A percentile compares a stretch with the other conserved stretches of the same genome.
phyloP scores from a whole-genome alignment of 345 rosid genomes.

The Euclidium syriacum region DNA sequence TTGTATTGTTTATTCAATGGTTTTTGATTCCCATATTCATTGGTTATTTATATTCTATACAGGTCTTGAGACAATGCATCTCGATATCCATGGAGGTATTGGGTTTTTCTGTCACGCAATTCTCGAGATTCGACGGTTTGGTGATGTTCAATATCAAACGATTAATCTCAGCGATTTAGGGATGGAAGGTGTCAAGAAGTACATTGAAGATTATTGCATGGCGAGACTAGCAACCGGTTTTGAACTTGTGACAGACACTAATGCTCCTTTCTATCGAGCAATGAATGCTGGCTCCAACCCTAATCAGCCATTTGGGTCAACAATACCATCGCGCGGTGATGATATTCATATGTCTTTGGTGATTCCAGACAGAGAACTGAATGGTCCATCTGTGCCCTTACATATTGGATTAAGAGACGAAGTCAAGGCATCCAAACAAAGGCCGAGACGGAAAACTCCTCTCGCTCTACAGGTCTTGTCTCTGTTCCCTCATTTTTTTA shows the following conservation, averaged over 20 bases:
- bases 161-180: background rate
- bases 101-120: constrained; percentile 20
- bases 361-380: background rate
- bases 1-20: background rate
- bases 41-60: background rate
- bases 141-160: background rate
- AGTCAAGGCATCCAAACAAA: background rate
- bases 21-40: background rate
- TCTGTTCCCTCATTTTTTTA: too few relatives aligned
- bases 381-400: background rate
- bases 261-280: constrained; percentile 11
- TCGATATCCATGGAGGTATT: constrained; percentile 8
- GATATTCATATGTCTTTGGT: background rate
- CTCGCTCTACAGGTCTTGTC: constrained; percentile 1
- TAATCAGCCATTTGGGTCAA: background rate
- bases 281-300: background rate
- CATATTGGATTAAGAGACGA: background rate
- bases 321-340: background rate
- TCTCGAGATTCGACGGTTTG: background rate
- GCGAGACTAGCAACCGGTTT: background rate
- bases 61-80: background rate
- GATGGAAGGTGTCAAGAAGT: background rate
- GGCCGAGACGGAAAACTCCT: background rate
- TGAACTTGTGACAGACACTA: background rate
- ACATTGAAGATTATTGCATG: constrained; percentile 3